Base-by-base conservation (phyloP, 2,329 filamentous ascomycete genomes). In the Talaromyces sp. region DNA sequence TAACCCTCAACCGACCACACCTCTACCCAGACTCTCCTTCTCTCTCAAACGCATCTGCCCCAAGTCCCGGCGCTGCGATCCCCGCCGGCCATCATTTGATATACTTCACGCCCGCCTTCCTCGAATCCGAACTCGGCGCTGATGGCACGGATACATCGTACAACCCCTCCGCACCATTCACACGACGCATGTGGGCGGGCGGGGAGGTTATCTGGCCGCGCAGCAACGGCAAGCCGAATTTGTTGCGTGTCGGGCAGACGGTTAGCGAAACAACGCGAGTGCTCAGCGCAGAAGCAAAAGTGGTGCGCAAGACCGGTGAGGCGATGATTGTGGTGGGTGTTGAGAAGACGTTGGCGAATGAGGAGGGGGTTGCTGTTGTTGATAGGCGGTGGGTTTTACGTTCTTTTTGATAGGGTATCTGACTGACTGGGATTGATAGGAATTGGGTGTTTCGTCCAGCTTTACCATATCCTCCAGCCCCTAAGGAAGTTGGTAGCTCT, bases 111-210 rank as follows among this genome's bases (percentile, higher is more conserved):
- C 84, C 89, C 10, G 84, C 86, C 63, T 79, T 88, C 22, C 80
- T 84, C 0, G 78, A 85, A 17, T 84, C 82, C 7, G 68, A 80
- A 32, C 84, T 98, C 44, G 83, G 92, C n/a, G 80, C 86, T 0
- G 95, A 98, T 77, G 93, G 93, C 61, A 96, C 93, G 1, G 93
- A 98, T 73, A 80, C 84, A 2, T 81, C 88, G 58, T 92, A 96
- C 71, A 87, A 82, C 30, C 93, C 93, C 0, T 90, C 88, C 1
- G 71, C 72, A 2, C 86, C 87, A 0, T 96, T 90, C 72, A 82
- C 82, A 57, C 84, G 91, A 25, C 87, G 95, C 15, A 86, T 99
- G 79, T 99, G 95, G 95, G 91, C 91, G 11, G 92, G 93, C 33
- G 95, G 93, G 0, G 82, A 83, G 47, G 75, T 97, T 8, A 71